phyloP scores from a whole-genome alignment of 164 flowering plant genomes.

The Buxus sempervirens region DNA sequence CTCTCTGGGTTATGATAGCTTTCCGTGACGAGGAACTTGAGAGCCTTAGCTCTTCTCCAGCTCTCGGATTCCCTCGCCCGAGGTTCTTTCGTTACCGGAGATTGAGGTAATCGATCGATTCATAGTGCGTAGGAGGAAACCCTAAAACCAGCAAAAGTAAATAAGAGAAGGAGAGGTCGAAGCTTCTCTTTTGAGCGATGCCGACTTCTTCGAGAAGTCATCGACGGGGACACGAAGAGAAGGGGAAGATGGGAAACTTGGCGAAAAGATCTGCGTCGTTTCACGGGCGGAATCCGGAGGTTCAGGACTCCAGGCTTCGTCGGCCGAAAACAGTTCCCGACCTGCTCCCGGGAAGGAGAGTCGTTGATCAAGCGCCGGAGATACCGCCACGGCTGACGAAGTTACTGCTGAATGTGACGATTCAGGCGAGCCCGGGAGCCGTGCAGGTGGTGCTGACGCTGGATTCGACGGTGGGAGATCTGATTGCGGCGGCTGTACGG shows the following conservation, averaged over 20 bases:
- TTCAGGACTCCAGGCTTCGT: not conserved
- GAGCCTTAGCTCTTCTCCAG: constrained; percentile 44
- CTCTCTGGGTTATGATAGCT: constrained; percentile 40
- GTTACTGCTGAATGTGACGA: constrained; percentile 28
- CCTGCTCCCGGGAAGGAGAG: not conserved
- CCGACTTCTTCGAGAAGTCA: not conserved
- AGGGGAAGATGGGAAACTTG: not conserved
- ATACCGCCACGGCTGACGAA: not conserved
- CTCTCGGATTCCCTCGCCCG: constrained; percentile 64
- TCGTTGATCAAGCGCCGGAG: not conserved
- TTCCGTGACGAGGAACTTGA: constrained; percentile 29
- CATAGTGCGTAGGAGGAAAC: no score
- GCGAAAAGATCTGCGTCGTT: not conserved
- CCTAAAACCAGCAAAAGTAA: no score
- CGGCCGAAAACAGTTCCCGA: not conserved
- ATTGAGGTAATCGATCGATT: constrained; percentile 39
- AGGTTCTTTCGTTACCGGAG: constrained; percentile 60
- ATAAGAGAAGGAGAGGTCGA: no score
- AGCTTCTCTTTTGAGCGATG: no score
- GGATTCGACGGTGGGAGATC: constrained; percentile 66
- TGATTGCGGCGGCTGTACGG: constrained; percentile 48
- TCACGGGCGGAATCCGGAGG: not conserved
- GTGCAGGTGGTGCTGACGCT: constrained; percentile 66
- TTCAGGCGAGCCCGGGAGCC: constrained; percentile 27
- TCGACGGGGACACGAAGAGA: not conserved